A percentile compares a stretch with the other conserved stretches of the same genome.
Evolutionary conservation across 768 basidiomycete species (phyloP).

Genomic region (Dioszegia aurantiaca): DNA sequence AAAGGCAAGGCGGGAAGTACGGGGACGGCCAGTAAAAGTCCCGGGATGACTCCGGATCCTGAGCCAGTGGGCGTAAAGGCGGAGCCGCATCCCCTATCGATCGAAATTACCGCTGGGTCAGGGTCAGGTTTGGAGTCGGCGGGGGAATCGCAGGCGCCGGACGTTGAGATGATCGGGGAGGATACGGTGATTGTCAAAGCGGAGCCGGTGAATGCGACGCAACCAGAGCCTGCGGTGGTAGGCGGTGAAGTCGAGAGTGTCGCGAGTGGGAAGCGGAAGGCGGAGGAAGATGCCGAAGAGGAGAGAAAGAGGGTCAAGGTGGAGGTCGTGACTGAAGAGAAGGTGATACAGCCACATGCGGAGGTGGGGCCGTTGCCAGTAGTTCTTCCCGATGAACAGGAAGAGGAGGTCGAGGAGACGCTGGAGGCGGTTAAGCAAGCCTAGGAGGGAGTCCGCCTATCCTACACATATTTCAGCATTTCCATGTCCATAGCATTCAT

Average conservation of each 20-base stretch:
- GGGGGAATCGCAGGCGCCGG: not conserved
- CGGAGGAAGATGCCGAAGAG: slow-evolving; percentile 9
- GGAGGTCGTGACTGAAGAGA: not conserved
- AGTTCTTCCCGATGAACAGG: not conserved
- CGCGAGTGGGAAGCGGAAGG: slow-evolving; percentile 12
- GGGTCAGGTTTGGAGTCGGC: not conserved
- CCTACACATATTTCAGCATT: no score
- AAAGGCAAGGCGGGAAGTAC: slow-evolving; percentile 16
- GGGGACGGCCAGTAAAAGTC: slow-evolving; percentile 15
- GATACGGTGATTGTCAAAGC: not conserved
- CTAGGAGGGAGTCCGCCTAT: no score
- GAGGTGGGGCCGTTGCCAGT: not conserved
- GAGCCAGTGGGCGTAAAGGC: slow-evolving; percentile 1
- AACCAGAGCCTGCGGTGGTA: not conserved
- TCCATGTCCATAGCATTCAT: not conserved
- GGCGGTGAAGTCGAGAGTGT: slow-evolving; percentile 3
- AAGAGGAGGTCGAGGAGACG: not conserved
- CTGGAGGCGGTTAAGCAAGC: not conserved
- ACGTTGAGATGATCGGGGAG: not conserved
- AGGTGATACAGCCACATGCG: not conserved
- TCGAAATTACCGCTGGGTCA: not conserved
- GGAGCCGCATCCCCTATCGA: slow-evolving; percentile 10
- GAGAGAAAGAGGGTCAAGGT: slow-evolving; percentile 27
- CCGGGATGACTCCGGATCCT: slow-evolving; percentile 15
- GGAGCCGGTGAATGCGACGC: not conserved